Conservation (phyloP, 768 basidiomycete genomes). For the Lentinula detonsa region DNA sequence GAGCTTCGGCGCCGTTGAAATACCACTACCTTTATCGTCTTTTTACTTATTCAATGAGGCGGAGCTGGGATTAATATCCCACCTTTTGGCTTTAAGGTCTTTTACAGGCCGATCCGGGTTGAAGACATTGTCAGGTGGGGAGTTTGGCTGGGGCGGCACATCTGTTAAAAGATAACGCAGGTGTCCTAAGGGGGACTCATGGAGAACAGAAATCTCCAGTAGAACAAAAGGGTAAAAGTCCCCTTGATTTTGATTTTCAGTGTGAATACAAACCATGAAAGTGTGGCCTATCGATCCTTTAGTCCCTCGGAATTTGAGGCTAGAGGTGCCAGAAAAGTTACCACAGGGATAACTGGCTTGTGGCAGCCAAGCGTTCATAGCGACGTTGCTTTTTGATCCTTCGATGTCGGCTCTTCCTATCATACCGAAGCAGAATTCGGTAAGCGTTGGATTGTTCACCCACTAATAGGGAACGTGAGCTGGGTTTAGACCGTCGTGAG, state of each 20-base stretch:
- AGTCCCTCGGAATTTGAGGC: conserved; percentile 73
- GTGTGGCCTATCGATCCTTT: conserved; percentile 82
- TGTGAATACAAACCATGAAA: conserved; percentile 79
- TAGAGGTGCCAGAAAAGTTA: conserved; percentile 74
- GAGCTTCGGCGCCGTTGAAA: conserved; percentile 74
- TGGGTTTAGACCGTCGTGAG: conserved; percentile 81
- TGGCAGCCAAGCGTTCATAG: conserved; percentile 82
- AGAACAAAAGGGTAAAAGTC: conserved; percentile 78
- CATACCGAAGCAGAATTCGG: conserved; percentile 77
- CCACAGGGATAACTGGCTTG: conserved; percentile 79
- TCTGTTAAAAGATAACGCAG: conserved; percentile 78
- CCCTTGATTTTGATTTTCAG: conserved; percentile 80
- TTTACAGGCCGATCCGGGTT: conserved; percentile 61
- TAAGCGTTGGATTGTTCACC: conserved; percentile 81
- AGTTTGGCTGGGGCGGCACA: conserved; percentile 80
- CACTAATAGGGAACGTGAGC: conserved; percentile 75
- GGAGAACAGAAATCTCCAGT: conserved; percentile 77
- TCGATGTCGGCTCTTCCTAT: conserved; percentile 80
- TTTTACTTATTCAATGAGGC: conserved; percentile 76
- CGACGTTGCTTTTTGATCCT: conserved; percentile 81
- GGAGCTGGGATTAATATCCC: conserved; percentile 64
- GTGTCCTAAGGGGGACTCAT: conserved; percentile 77
- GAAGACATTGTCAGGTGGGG: conserved; percentile 78
- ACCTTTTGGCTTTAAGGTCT: conserved; percentile 69
- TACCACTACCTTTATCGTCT: conserved; percentile 79